Evolutionary conservation across 345 rosid species (phyloP).

Genomic region (Litchi chinensis): DNA sequence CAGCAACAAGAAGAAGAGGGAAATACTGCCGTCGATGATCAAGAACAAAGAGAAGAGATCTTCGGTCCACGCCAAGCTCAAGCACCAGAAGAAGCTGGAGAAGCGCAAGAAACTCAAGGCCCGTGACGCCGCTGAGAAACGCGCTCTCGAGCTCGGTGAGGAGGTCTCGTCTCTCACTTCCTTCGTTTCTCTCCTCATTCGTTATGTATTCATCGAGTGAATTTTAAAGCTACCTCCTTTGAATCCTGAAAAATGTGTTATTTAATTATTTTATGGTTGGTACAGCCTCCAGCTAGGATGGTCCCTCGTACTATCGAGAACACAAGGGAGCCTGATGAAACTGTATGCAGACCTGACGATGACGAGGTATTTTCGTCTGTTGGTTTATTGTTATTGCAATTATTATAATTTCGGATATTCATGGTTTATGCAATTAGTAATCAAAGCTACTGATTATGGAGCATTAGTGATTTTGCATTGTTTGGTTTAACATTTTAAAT

Average conservation of each 20-base stretch:
- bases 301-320: slow-evolving; percentile 90
- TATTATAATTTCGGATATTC: neutral
- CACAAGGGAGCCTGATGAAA: slow-evolving; percentile 86
- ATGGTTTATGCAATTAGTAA: neutral
- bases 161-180: slow-evolving; percentile 48
- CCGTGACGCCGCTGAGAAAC: slow-evolving; percentile 78
- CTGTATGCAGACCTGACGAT: slow-evolving; percentile 87
- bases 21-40: slow-evolving; percentile 82
- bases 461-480: no score
- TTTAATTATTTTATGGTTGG: neutral
- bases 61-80: slow-evolving; percentile 71
- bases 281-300: slow-evolving; percentile 72
- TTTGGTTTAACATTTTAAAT: no score
- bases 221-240: no score
- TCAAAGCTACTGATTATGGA: neutral
- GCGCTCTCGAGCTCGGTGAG: slow-evolving; percentile 87
- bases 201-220: neutral
- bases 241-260: neutral
- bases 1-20: slow-evolving; percentile 45
- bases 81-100: slow-evolving; percentile 81
- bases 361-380: slow-evolving; percentile 61
- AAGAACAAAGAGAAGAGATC: slow-evolving; percentile 95
- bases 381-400: neutral
- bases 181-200: neutral
- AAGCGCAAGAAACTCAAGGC: slow-evolving; percentile 81